phyloP scores from a whole-genome alignment of 179 eudicot genomes.

The Spinacia oleracea region DNA sequence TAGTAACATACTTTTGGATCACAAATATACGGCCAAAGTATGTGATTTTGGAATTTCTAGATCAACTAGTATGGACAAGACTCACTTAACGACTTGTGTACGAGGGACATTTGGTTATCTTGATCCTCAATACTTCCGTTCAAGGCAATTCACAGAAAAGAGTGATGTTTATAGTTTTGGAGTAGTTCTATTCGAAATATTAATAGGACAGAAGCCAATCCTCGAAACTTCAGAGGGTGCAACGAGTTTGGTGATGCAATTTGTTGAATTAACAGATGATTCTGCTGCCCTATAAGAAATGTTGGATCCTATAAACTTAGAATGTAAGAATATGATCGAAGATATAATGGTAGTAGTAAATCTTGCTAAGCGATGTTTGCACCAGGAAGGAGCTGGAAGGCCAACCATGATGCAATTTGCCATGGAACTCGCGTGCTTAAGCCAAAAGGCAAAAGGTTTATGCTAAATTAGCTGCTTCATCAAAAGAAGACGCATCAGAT shows the following conservation, averaged over 20 bases:
- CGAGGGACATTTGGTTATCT: background rate
- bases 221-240: background rate
- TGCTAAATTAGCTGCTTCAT: background rate
- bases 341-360: background rate
- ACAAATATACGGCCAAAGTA: background rate
- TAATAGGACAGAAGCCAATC: background rate
- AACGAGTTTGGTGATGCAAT: background rate
- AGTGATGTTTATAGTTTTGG: conserved; percentile 1
- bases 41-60: conserved; percentile 10
- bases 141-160: background rate
- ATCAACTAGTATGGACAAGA: background rate
- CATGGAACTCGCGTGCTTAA: background rate
- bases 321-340: background rate
- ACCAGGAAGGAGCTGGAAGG: background rate
- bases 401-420: background rate
- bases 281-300: background rate
- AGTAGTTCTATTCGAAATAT: background rate
- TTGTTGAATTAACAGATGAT: background rate
- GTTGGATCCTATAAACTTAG: background rate
- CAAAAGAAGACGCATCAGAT: background rate
- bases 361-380: background rate
- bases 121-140: background rate
- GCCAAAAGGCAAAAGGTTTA: background rate
- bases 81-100: conserved; percentile 10
- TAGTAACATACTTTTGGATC: conserved; percentile 5